Percentiles rank a stretch among this genome's conserved stretches.
These are phyloP conservation scores for Polygonum aviculare DNA, from an alignment of 148 eudicot species.

Conservation along the genomic window DNA sequence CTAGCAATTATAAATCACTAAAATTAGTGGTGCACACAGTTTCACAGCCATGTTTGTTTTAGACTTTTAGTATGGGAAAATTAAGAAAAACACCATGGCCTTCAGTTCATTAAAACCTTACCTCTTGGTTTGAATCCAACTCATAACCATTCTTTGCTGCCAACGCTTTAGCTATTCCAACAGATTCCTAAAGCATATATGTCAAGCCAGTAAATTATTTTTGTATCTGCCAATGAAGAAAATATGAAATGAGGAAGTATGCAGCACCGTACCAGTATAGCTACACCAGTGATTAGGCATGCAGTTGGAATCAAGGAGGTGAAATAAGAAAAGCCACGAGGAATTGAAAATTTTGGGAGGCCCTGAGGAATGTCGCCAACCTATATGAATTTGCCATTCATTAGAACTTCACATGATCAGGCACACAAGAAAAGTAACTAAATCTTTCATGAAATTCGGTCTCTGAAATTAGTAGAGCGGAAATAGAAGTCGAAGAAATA, in stretches of 20 bases:
- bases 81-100: too few relatives aligned
- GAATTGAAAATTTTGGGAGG: conserved; percentile 76
- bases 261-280: conserved; percentile 60
- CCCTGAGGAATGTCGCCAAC: conserved; percentile 98
- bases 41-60: not conserved
- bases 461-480: not conserved
- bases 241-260: conserved; percentile 7
- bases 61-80: too few relatives aligned
- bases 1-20: not conserved
- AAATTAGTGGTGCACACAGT: not conserved
- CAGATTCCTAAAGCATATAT: conserved; percentile 62
- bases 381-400: conserved; percentile 25
- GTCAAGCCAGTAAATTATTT: conserved; percentile 6
- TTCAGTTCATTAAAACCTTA: conserved; percentile 15
- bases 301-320: conserved; percentile 83
- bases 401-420: not conserved
- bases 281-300: conserved; percentile 87
- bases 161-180: conserved; percentile 96
- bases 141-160: conserved; percentile 98
- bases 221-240: conserved; percentile 3
- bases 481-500: not conserved
- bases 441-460: not conserved
- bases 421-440: not conserved
- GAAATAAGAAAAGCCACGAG: conserved; percentile 56
- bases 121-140: conserved; percentile 97